These are phyloP conservation scores for Schizophyllum commune DNA, from an alignment of 1,284 basidiomycete species.

Conservation along the genomic window DNA sequence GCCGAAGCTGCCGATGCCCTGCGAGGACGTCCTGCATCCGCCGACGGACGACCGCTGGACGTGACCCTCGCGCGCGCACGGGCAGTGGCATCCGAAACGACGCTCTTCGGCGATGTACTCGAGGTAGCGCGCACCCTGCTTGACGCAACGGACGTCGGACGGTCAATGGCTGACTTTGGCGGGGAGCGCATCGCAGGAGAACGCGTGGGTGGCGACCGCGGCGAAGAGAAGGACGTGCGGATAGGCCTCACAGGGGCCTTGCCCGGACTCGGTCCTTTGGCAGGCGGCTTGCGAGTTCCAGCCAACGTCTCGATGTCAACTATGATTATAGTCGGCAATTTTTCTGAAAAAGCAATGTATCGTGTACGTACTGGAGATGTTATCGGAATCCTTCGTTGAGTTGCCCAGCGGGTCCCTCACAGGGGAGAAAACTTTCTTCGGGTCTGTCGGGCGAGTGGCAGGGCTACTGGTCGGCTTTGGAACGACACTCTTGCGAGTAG, in stretches of 20 bases:
- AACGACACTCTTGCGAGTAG: constrained; percentile 3
- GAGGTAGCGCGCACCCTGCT: constrained; percentile 3
- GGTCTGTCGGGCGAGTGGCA: not conserved
- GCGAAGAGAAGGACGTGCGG: not conserved
- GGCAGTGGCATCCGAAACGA: not conserved
- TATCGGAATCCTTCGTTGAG: constrained; percentile 17
- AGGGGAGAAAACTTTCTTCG: constrained; percentile 26
- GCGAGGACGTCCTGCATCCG: not conserved
- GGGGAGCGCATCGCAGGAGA: constrained; percentile 7
- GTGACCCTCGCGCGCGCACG: not conserved
- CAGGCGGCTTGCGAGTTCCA: not conserved
- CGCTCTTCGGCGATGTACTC: not conserved
- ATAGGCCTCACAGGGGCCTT: not conserved
- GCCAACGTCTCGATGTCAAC: not conserved
- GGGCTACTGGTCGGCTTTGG: constrained; percentile 1
- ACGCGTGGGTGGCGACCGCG: constrained; percentile 2
- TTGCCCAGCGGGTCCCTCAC: constrained; percentile 35
- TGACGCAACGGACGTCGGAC: constrained; percentile 9
- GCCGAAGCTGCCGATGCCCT: not conserved
- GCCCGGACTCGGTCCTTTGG: not conserved
- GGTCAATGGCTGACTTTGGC: constrained; percentile 5
- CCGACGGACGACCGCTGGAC: not conserved
- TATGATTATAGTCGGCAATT: not conserved
- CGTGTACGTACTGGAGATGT: constrained; percentile 20
- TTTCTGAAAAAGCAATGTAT: not conserved